Percentiles rank a stretch among this genome's conserved stretches.
These are phyloP conservation scores for Vicia faba DNA, from an alignment of 306 rosid species.

Conservation along the genomic window DNA sequence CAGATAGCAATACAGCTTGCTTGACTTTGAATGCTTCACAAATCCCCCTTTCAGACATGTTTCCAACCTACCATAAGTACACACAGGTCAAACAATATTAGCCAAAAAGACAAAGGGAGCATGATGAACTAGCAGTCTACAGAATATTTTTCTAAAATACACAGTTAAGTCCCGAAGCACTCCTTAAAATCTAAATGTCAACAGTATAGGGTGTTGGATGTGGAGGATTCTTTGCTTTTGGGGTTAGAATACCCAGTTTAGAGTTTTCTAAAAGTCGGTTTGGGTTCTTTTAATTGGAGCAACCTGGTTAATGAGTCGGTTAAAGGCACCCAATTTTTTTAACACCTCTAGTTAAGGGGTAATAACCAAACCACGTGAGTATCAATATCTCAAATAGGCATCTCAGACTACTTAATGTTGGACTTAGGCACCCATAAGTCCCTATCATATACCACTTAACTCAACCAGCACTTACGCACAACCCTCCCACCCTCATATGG, in stretches of 20 bases:
- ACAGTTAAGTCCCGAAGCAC: no score
- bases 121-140: background rate
- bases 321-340: no score
- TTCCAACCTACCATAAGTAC: constrained; percentile 70
- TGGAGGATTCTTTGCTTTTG: no score
- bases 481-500: background rate
- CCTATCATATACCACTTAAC: background rate
- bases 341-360: background rate
- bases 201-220: no score
- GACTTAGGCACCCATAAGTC: background rate
- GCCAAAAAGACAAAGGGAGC: constrained; percentile 18
- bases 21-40: constrained; percentile 88
- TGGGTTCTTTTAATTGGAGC: no score
- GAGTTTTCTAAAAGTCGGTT: no score
- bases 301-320: no score
- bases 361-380: background rate
- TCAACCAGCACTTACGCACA: background rate
- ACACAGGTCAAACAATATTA: constrained; percentile 15
- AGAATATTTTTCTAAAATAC: background rate
- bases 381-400: no score
- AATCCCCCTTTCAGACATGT: constrained; percentile 82
- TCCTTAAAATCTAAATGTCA: no score
- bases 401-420: no score
- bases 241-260: no score
- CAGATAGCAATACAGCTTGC: constrained; percentile 88